Evolutionary conservation across 2,329 filamentous ascomycete species (phyloP), one percentile per base, ranked within the genome.

Genomic region (Aschersonia sp.): DNA sequence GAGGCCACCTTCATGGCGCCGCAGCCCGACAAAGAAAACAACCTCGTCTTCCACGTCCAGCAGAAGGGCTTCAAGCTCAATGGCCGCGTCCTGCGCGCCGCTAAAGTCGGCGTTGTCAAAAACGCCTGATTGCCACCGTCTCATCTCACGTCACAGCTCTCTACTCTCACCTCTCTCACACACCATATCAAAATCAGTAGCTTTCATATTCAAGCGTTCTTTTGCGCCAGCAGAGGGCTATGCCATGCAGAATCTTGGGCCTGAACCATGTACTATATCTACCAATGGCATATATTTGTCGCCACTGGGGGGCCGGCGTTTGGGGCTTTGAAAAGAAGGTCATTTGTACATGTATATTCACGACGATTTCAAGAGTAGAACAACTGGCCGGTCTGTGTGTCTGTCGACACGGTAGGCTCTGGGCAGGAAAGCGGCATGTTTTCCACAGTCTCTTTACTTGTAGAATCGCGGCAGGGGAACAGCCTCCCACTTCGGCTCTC

Each of bases 11-110:
- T 97, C 70, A 89, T 94, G 82, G 81, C 87, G 8, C 87, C 88
- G 42, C 79, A 87, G 71, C 76, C 81, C 47, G 88, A 80, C 56
- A 94, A 94, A 75, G 85, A 95, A 66, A 81, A 97, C 60, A 87
- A 87, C 57, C 85, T 81, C 48, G 86, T 96, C 60, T 92, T 97
- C 71, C 81, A 83, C 64, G 87, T 87, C 45, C 90, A 97, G 75
- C 86, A 87, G 68, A 97, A 95, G 75, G 92, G 92, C 47, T 98
- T 95, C 73, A 81, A 80, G 68, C 78, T 97, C 54, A 97, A 98
- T 63, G 89, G 90, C 51, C 76, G 92, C 52, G 76, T 95, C 49
- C 68, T 98, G 59, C 80, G 92, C 65, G 87, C 90, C 53, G 87
- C 90, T 62, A 95, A 97, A 77, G 90, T 97, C 54, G 89, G 90